These are phyloP conservation scores for Globisporangium apiculatum DNA, from an alignment of 352 stramenopile genomes.

Conservation along the genomic window DNA sequence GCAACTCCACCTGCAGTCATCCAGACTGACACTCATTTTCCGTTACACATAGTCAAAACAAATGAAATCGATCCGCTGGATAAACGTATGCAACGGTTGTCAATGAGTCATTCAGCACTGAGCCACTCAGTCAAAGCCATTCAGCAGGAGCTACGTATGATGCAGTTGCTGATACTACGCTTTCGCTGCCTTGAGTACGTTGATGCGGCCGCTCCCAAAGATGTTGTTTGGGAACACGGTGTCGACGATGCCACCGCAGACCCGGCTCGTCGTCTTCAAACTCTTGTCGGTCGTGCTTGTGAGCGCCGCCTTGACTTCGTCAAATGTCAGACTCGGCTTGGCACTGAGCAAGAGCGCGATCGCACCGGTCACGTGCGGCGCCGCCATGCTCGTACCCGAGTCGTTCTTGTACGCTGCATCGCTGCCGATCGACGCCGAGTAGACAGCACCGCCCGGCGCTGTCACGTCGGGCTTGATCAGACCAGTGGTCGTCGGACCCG, in stretches of 20 bases:
- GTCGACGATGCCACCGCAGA: neutral
- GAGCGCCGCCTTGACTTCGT: constrained; percentile 14
- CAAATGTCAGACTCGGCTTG: constrained; percentile 22
- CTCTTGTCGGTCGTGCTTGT: constrained; percentile 11
- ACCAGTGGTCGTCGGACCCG: constrained; percentile 25
- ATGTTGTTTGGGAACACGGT: constrained; percentile 18
- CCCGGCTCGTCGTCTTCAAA: constrained; percentile 9
- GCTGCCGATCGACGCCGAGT: constrained; percentile 28
- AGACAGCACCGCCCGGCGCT: constrained; percentile 26
- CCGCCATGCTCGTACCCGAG: constrained; percentile 56
- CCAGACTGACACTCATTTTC: too few species aligned
- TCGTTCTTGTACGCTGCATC: constrained; percentile 26
- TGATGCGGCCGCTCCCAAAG: constrained; percentile 18
- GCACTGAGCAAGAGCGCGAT: constrained; percentile 40
- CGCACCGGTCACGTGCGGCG: constrained; percentile 35
- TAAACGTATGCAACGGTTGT: too few species aligned
- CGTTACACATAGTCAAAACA: too few species aligned
- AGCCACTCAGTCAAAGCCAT: too few species aligned
- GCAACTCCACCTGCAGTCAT: too few species aligned
- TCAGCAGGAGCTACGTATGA: too few species aligned
- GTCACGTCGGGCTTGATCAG: constrained; percentile 39
- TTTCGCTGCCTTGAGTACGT: constrained; percentile 7
- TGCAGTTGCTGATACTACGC: too few species aligned
- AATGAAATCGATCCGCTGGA: too few species aligned
- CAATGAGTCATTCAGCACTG: too few species aligned